Base-by-base conservation (phyloP, 2,329 filamentous ascomycete genomes). In the Diaporthe nobilis region DNA sequence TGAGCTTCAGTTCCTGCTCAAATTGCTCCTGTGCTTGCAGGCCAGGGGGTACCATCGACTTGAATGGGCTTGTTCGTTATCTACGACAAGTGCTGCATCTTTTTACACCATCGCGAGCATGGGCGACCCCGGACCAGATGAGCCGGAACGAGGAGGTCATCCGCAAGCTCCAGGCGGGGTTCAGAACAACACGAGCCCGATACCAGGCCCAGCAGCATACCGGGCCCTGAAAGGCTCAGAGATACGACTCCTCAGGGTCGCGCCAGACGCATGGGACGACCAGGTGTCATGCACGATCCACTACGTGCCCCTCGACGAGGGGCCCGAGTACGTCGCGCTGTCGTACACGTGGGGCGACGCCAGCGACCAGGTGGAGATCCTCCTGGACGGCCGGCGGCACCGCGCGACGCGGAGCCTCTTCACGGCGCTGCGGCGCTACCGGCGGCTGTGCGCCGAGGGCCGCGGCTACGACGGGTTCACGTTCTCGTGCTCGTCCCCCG, bases 401-500 rank as follows among this genome's bases (percentile, higher is more conserved):
- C 12, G 22, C 10, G 34, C 58, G 28, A 57, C 53, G 53, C 53
- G 34, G 31, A 60, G 34, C 34, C 57, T n/a, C 57, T 39, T n/a
- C 57, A n/a, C 57, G 57, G 31, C 31, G 31, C 34, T 37, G 22
- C 34, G 58, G 22, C 20, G 58, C 58, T 42, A 17, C n/a, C 34
- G 58, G 58, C 58, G 42, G 34, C 58, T 15, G 58, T 61, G n/a
- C 22, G 58, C 58, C 58, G 31, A 61, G 58, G 37, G 58, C 58
- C 34, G 58, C 34, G 22, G 31, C 58, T 4, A 25, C 15, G 58
- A 42, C 20, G 22, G 37, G 37, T 42, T 61, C 37, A 61, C 12
- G 2, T 42, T 61, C 22, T 42, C 34, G 4, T 61, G 34, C 12
- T 42, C 34, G 9, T 61, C 58, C 12, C 15, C 22, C 51, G 6